Conservation (phyloP, 345 rosid genomes). For the Clarkia xantiana region DNA sequence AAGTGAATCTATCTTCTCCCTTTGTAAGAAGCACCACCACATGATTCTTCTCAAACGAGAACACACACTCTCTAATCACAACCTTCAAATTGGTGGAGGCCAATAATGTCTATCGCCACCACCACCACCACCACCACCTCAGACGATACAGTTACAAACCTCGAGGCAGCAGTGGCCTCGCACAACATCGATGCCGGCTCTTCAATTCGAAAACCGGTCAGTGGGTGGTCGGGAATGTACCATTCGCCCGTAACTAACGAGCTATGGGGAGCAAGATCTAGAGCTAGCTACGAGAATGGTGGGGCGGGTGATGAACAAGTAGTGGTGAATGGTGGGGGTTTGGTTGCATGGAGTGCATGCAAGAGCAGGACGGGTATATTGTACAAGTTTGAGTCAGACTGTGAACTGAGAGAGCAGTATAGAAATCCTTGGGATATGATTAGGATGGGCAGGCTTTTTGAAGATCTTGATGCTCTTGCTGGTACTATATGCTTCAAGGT, state of each 20-base stretch:
- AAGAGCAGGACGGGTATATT: slow-evolving; percentile 57
- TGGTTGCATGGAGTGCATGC: slow-evolving; percentile 37
- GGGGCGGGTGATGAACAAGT: slow-evolving; percentile 2
- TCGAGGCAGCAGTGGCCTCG: slow-evolving; percentile 9
- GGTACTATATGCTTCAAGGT: slow-evolving; percentile 83
- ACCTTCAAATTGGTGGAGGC: background rate
- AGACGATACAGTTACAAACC: slow-evolving; percentile 1
- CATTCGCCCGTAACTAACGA: slow-evolving; percentile 88
- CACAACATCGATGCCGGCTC: slow-evolving; percentile 69
- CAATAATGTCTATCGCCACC: background rate
- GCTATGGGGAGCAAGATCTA: slow-evolving; percentile 77
- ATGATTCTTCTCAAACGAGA: no score
- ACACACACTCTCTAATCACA: background rate
- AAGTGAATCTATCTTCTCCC: no score
- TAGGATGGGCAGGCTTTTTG: slow-evolving; percentile 69
- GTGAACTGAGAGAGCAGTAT: slow-evolving; percentile 61
- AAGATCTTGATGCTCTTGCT: slow-evolving; percentile 94
- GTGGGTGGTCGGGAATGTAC: slow-evolving; percentile 95
- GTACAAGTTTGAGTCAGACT: slow-evolving; percentile 64
- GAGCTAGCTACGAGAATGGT: slow-evolving; percentile 27
- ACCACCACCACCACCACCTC: slow-evolving; percentile 1
- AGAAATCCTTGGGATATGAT: slow-evolving; percentile 82
- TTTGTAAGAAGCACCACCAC: no score
- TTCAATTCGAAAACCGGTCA: slow-evolving; percentile 61
- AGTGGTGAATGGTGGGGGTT: slow-evolving; percentile 17